Conservation (phyloP, 768 basidiomycete species). For the Pleurotus citrinopileatus region DNA sequence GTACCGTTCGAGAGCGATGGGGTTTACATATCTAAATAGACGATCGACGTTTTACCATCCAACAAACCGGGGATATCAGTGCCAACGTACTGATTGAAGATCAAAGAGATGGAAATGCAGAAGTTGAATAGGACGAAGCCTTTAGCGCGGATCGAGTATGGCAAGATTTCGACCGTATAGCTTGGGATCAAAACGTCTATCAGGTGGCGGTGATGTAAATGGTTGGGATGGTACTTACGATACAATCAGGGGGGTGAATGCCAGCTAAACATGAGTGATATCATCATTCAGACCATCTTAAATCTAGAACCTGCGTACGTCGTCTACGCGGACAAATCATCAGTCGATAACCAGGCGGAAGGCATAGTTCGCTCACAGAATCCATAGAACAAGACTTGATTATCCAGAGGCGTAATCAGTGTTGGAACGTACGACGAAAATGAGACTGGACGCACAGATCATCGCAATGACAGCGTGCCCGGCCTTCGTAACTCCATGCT, state of each 20-base stretch:
- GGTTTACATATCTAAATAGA: conserved; percentile 47
- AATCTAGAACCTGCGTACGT: conserved; percentile 42
- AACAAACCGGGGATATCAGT: conserved; percentile 19
- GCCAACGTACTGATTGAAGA: conserved; percentile 79
- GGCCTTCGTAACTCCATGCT: conserved; percentile 26
- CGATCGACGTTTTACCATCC: background rate
- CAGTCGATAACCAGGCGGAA: background rate
- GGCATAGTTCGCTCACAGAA: conserved; percentile 23
- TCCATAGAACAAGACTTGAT: conserved; percentile 28
- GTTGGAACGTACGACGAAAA: no score
- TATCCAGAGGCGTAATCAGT: background rate
- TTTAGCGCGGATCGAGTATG: conserved; percentile 61
- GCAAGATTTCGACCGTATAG: conserved; percentile 69
- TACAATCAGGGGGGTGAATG: conserved; percentile 66
- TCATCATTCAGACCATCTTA: conserved; percentile 45
- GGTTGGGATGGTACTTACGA: no score
- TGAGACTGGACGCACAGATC: conserved; percentile 61
- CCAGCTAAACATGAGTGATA: conserved; percentile 51
- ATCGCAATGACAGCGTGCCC: conserved; percentile 54
- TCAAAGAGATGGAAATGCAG: conserved; percentile 51
- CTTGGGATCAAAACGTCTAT: background rate
- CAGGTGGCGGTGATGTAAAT: no score
- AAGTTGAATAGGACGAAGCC: conserved; percentile 61
- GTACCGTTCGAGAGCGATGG: conserved; percentile 44
- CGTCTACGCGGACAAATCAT: conserved; percentile 30